These are phyloP conservation scores for Paramarasmius palmivorus DNA, from an alignment of 1,284 basidiomycete species.

Conservation along the genomic window DNA sequence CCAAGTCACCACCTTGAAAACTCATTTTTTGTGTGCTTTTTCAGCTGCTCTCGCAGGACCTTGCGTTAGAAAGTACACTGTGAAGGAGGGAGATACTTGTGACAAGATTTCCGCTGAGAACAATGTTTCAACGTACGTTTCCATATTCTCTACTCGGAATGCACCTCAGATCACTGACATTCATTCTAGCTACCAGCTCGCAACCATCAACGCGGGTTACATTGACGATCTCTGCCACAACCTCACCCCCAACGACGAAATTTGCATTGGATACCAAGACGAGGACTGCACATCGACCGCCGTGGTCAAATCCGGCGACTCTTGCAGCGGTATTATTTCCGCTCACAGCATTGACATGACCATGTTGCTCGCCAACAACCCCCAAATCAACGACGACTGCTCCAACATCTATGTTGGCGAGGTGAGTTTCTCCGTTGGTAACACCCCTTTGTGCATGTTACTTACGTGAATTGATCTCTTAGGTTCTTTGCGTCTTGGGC, in stretches of 20 bases:
- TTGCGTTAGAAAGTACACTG: slow-evolving; percentile 64
- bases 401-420: slow-evolving; percentile 67
- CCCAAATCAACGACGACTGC: slow-evolving; percentile 59
- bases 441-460: slow-evolving; percentile 3
- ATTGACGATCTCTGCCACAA: slow-evolving; percentile 60
- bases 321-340: slow-evolving; percentile 46
- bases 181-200: slow-evolving; percentile 66
- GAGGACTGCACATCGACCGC: slow-evolving; percentile 52
- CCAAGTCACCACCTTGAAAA: neutral
- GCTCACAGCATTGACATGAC: slow-evolving; percentile 46
- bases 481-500: slow-evolving; percentile 55
- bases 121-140: slow-evolving; percentile 63
- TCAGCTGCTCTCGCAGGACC: slow-evolving; percentile 41
- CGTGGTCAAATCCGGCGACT: slow-evolving; percentile 50
- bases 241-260: slow-evolving; percentile 43
- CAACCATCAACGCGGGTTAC: slow-evolving; percentile 50
- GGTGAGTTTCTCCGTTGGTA: slow-evolving; percentile 37
- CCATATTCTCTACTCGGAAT: slow-evolving; percentile 10
- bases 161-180: slow-evolving; percentile 4
- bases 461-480: neutral
- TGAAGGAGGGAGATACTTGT: slow-evolving; percentile 62
- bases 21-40: slow-evolving; percentile 9
- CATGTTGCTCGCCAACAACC: slow-evolving; percentile 62
- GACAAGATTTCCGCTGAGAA: slow-evolving; percentile 67
- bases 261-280: slow-evolving; percentile 51